Evolutionary conservation across 768 basidiomycete genomes (phyloP).

Genomic region (Leccinum imitatum): DNA sequence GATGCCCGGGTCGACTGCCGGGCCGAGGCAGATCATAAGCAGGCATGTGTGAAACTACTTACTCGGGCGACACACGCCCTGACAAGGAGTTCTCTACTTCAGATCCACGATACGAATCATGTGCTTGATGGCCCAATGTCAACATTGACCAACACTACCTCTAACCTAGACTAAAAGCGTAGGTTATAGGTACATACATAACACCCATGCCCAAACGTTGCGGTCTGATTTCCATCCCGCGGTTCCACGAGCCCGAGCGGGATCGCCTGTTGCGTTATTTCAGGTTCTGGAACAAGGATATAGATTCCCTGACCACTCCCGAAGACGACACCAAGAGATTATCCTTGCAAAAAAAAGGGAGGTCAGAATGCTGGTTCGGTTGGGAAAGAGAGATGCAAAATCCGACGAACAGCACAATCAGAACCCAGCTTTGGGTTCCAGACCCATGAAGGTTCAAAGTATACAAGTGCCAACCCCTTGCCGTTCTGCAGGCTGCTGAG

Average conservation of each 20-base stretch:
- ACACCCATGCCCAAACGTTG: not conserved
- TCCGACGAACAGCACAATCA: slow-evolving; percentile 10
- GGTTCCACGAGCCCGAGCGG: not conserved
- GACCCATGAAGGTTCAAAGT: slow-evolving; percentile 14
- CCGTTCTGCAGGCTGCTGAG: not conserved
- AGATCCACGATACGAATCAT: not conserved
- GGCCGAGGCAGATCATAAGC: not conserved
- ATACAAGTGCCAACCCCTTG: slow-evolving; percentile 14
- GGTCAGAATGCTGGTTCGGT: not conserved
- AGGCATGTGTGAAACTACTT: not conserved
- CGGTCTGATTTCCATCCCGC: not conserved
- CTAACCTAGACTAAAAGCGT: too few species aligned
- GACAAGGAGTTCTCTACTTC: not conserved
- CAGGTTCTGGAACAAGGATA: not conserved
- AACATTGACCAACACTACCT: not conserved
- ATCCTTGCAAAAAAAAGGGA: slow-evolving; percentile 2
- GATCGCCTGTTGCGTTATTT: not conserved
- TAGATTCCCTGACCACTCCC: slow-evolving; percentile 8
- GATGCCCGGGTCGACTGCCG: not conserved
- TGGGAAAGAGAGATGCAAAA: not conserved
- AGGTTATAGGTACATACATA: not conserved
- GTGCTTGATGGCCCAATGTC: not conserved
- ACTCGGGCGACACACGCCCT: too few species aligned
- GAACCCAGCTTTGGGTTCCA: slow-evolving; percentile 9
- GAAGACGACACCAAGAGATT: slow-evolving; percentile 6